Conservation (phyloP, 768 basidiomycete species). For the Mycena latifolia region DNA sequence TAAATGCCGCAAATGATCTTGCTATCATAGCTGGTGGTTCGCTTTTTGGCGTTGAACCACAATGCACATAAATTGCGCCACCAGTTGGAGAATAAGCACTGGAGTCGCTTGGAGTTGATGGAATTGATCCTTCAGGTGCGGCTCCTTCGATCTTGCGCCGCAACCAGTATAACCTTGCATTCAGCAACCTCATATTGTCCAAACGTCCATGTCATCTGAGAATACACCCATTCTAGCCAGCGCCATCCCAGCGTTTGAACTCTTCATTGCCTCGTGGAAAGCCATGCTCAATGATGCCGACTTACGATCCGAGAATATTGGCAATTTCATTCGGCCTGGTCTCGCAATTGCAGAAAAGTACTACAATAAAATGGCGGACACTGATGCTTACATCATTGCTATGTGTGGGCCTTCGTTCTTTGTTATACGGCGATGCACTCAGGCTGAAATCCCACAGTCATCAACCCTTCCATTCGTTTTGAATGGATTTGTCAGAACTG, state of each 20-base stretch:
- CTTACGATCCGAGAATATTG: not conserved
- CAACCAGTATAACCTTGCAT: too few species aligned
- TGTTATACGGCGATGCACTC: not conserved
- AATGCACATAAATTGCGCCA: constrained; percentile 25
- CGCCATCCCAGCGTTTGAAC: constrained; percentile 39
- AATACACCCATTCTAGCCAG: too few species aligned
- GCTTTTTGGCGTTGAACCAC: constrained; percentile 26
- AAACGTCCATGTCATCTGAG: too few species aligned
- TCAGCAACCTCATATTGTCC: too few species aligned
- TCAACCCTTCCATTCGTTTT: not conserved
- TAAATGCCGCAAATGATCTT: not conserved
- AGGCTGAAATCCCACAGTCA: not conserved
- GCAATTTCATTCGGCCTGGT: constrained; percentile 11
- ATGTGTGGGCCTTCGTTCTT: not conserved
- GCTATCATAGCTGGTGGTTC: constrained; percentile 9
- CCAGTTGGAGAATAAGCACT: too few species aligned
- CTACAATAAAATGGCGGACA: constrained; percentile 5
- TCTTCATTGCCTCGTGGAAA: constrained; percentile 36
- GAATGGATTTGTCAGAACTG: constrained; percentile 3
- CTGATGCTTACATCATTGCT: too few species aligned
- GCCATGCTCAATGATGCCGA: constrained; percentile 12
- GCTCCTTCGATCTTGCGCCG: not conserved
- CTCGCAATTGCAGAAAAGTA: constrained; percentile 10
- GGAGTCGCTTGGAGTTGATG: constrained; percentile 30
- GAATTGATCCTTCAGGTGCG: constrained; percentile 30